Percentiles rank a stretch among this genome's conserved stretches.
Evolutionary conservation across 768 basidiomycete genomes (phyloP).

Genomic region (Russula olivacea): DNA sequence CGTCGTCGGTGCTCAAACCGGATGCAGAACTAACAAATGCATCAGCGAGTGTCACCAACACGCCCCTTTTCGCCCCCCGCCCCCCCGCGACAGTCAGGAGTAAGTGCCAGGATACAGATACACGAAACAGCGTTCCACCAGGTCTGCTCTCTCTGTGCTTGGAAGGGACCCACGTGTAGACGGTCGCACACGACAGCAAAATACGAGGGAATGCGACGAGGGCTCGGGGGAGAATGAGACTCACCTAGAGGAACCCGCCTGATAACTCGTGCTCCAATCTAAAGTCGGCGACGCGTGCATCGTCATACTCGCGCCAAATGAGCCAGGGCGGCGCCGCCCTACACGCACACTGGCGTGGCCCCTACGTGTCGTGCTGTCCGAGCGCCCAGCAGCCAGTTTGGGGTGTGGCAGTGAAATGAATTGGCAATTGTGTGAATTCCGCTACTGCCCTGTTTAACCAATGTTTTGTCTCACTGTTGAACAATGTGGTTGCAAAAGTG

Average conservation of each 20-base stretch:
- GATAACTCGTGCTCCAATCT: conserved; percentile 84
- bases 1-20: conserved; percentile 46
- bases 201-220: background rate
- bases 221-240: conserved; percentile 22
- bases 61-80: background rate
- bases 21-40: conserved; percentile 41
- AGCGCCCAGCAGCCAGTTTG: conserved; percentile 46
- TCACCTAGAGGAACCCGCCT: conserved; percentile 77
- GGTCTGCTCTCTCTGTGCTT: background rate
- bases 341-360: conserved; percentile 34
- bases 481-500: background rate
- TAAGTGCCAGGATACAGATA: background rate
- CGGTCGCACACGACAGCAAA: background rate
- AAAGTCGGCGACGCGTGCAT: conserved; percentile 34
- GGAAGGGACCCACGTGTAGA: background rate
- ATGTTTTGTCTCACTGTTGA: background rate
- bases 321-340: conserved; percentile 31
- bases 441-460: background rate
- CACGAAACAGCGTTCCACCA: background rate
- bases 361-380: conserved; percentile 41
- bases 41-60: background rate
- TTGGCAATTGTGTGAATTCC: conserved; percentile 25
- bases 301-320: conserved; percentile 25
- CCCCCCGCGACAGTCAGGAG: background rate
- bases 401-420: conserved; percentile 67